These are phyloP conservation scores for Leccinellum albellum DNA, from an alignment of 768 basidiomycete genomes.

Conservation along the genomic window DNA sequence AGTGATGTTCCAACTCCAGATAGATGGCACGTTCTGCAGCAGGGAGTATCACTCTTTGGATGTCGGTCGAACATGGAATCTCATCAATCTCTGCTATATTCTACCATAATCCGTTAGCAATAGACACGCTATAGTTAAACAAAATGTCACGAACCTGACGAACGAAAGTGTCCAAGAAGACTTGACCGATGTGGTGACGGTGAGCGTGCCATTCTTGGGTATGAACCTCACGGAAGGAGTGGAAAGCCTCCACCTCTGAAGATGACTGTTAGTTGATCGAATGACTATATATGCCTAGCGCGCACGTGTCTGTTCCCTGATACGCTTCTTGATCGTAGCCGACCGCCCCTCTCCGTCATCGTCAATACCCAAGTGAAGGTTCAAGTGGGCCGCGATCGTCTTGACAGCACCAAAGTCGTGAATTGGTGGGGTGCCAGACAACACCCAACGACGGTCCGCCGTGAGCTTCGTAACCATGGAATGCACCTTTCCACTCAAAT, in stretches of 20 bases:
- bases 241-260: conserved; percentile 85
- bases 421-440: conserved; percentile 95
- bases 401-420: conserved; percentile 88
- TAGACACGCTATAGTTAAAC: not conserved
- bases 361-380: conserved; percentile 87
- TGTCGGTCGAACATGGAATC: conserved; percentile 71
- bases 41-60: conserved; percentile 68
- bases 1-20: conserved; percentile 88
- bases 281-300: not conserved
- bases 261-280: conserved; percentile 15
- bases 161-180: conserved; percentile 77
- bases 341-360: conserved; percentile 83
- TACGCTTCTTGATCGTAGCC: conserved; percentile 72
- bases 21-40: conserved; percentile 95
- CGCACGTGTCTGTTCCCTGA: conserved; percentile 79
- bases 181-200: conserved; percentile 77
- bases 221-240: conserved; percentile 94
- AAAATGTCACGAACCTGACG: conserved; percentile 58
- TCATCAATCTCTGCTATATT: conserved; percentile 97
- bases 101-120: conserved; percentile 36
- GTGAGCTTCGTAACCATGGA: conserved; percentile 73
- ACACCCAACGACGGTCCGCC: conserved; percentile 84
- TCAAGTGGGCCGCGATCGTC: conserved; percentile 84
- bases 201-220: conserved; percentile 90
- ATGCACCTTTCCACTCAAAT: conserved; percentile 77